Conservation (phyloP, 139 green algal species). For the Closterium sp. region DNA sequence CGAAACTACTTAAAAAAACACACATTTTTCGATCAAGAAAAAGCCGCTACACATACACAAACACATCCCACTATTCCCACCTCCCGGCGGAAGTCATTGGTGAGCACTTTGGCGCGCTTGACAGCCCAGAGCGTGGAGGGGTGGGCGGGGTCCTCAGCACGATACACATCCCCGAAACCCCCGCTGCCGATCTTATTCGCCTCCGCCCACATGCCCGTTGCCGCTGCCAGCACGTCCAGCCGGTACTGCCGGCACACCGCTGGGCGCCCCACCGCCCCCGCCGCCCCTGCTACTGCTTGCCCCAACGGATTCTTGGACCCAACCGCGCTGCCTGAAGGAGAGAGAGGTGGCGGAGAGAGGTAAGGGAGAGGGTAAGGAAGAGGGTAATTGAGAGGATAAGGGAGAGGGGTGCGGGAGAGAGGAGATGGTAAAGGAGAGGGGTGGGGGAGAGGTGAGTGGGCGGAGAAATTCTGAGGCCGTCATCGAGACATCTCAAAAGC, state of each 20-base stretch:
- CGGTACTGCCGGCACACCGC: not conserved
- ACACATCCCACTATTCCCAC: not conserved
- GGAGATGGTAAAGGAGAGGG: too few species aligned
- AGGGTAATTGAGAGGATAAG: not conserved
- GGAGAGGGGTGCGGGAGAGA: not conserved
- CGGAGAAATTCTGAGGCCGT: not conserved
- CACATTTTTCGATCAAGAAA: too few species aligned
- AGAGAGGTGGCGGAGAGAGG: too few species aligned
- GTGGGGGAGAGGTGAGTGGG: not conserved
- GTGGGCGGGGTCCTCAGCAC: not conserved
- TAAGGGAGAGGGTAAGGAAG: not conserved
- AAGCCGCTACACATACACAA: not conserved
- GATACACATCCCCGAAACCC: not conserved
- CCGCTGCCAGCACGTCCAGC: not conserved
- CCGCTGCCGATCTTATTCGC: not conserved
- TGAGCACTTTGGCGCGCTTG: not conserved
- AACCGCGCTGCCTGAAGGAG: not conserved
- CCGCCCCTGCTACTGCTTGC: not conserved
- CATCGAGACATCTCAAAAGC: too few species aligned
- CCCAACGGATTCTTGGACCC: not conserved
- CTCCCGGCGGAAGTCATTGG: not conserved
- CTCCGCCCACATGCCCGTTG: not conserved
- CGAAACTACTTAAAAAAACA: too few species aligned
- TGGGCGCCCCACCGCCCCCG: not conserved
- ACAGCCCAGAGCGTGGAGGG: not conserved